Percentiles rank a stretch among this genome's conserved stretches.
These are phyloP conservation scores for Diaporthe eres DNA, from an alignment of 2,329 filamentous ascomycete species.

Conservation along the genomic window DNA sequence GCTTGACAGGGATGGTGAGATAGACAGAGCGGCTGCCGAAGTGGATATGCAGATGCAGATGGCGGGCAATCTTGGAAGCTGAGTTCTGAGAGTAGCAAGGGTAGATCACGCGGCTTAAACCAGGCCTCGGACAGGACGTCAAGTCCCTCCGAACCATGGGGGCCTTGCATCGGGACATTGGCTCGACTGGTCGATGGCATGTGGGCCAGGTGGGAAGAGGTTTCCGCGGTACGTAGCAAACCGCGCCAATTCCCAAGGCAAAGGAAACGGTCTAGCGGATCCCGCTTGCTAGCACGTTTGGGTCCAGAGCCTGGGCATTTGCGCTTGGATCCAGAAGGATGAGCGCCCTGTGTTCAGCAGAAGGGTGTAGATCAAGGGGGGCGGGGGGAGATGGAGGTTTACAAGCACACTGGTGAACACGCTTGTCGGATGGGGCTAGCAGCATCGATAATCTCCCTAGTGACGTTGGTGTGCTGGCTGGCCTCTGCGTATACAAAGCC, in stretches of 20 bases:
- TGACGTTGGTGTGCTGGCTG: constrained; percentile 23
- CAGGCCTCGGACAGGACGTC: constrained; percentile 31
- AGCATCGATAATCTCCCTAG: constrained; percentile 28
- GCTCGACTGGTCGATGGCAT: constrained; percentile 18
- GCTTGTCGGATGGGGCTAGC: constrained; percentile 19
- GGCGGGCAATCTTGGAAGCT: constrained; percentile 28
- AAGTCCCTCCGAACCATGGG: constrained; percentile 25
- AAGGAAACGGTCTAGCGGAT: constrained; percentile 36
- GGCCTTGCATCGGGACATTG: constrained; percentile 16
- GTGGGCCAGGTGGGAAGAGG: constrained; percentile 32
- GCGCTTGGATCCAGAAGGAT: constrained; percentile 36
- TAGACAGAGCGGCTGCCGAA: constrained; percentile 37
- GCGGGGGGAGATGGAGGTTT: constrained; percentile 8
- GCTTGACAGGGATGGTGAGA: constrained; percentile 33
- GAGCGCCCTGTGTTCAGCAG: constrained; percentile 29
- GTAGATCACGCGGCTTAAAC: constrained; percentile 30
- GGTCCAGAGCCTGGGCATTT: constrained; percentile 36
- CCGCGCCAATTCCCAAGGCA: constrained; percentile 31
- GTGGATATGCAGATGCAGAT: constrained; percentile 37
- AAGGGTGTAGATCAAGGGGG: constrained; percentile 4
- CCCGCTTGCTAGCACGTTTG: constrained; percentile 36
- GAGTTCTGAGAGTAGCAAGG: constrained; percentile 30
- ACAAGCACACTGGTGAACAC: neutral
- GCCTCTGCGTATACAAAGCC: constrained; percentile 3
- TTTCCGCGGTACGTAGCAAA: constrained; percentile 28